These are phyloP conservation scores for Rosa hybrid DNA, from an alignment of 331 rosid genomes.

Conservation along the genomic window DNA sequence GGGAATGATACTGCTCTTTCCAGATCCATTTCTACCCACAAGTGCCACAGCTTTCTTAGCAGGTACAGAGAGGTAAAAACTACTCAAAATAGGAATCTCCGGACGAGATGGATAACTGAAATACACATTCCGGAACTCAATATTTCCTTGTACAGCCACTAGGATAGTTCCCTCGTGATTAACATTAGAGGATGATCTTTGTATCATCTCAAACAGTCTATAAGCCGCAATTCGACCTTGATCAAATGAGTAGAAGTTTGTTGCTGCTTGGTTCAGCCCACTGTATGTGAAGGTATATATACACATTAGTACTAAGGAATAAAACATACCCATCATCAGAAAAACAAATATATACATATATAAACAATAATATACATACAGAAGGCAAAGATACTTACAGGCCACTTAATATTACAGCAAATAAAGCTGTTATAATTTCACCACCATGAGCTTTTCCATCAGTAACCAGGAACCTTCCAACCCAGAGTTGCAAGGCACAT, in stretches of 20 bases:
- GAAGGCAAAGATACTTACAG: slow-evolving; percentile 60
- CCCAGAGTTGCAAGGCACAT: slow-evolving; percentile 99
- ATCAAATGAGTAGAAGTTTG: slow-evolving; percentile 98
- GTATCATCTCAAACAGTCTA: slow-evolving; percentile 98
- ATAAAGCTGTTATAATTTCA: slow-evolving; percentile 87
- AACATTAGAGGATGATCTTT: slow-evolving; percentile 86
- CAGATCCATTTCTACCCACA: slow-evolving; percentile 99
- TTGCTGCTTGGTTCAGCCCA: slow-evolving; percentile 98
- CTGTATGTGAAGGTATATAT: slow-evolving; percentile 38
- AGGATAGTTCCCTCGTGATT: slow-evolving; percentile 81
- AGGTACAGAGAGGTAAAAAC: slow-evolving; percentile 98
- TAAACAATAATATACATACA: not conserved
- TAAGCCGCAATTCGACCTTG: slow-evolving; percentile 99
- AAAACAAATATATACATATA: not conserved
- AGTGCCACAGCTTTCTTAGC: slow-evolving; percentile 99
- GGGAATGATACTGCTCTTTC: slow-evolving; percentile 98
- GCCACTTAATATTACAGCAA: slow-evolving; percentile 98
- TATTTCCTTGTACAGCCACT: slow-evolving; percentile 79
- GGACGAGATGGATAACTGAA: slow-evolving; percentile 99
- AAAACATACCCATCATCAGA: slow-evolving; percentile 16
- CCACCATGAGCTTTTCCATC: slow-evolving; percentile 79
- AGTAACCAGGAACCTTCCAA: slow-evolving; percentile 84
- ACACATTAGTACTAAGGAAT: slow-evolving; percentile 30
- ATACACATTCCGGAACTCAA: slow-evolving; percentile 96
- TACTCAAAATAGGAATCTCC: slow-evolving; percentile 98